phyloP scores from a whole-genome alignment of 345 rosid genomes.

The Anastatica hierochuntica region DNA sequence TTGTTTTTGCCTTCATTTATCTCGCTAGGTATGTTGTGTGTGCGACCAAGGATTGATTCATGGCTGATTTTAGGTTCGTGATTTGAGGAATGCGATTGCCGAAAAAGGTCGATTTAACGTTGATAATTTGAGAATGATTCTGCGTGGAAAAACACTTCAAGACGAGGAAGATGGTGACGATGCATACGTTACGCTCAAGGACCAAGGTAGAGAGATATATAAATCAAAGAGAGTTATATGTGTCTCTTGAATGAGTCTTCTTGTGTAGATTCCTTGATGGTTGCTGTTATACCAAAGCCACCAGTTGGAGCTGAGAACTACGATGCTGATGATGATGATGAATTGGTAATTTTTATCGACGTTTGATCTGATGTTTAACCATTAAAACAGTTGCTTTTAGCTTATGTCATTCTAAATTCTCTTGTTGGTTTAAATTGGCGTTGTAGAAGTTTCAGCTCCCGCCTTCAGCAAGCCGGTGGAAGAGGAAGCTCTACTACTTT shows the following conservation, averaged over 20 bases:
- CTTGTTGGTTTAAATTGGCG: not conserved
- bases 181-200: slow-evolving; percentile 33
- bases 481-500: slow-evolving; percentile 54
- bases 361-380: not conserved
- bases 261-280: slow-evolving; percentile 51
- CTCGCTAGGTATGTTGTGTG: not conserved
- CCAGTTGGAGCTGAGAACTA: slow-evolving; percentile 41
- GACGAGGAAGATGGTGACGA: slow-evolving; percentile 57
- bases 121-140: slow-evolving; percentile 54
- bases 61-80: slow-evolving; percentile 38
- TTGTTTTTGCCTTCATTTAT: not conserved
- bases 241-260: not conserved
- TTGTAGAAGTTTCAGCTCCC: slow-evolving; percentile 72
- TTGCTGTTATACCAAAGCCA: slow-evolving; percentile 72
- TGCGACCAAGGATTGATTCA: slow-evolving; percentile 2
- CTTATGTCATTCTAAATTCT: not conserved
- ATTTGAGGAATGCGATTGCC: slow-evolving; percentile 58
- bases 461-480: slow-evolving; percentile 56
- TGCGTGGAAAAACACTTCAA: slow-evolving; percentile 51
- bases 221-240: not conserved
- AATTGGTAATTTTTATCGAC: slow-evolving; percentile 44
- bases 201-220: slow-evolving; percentile 34
- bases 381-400: not conserved
- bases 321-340: slow-evolving; percentile 38
- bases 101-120: slow-evolving; percentile 38